A percentile compares a stretch with the other conserved stretches of the same genome.
Conservation (phyloP, 805 yeast species). For the Danielozyma ontarioensis region DNA sequence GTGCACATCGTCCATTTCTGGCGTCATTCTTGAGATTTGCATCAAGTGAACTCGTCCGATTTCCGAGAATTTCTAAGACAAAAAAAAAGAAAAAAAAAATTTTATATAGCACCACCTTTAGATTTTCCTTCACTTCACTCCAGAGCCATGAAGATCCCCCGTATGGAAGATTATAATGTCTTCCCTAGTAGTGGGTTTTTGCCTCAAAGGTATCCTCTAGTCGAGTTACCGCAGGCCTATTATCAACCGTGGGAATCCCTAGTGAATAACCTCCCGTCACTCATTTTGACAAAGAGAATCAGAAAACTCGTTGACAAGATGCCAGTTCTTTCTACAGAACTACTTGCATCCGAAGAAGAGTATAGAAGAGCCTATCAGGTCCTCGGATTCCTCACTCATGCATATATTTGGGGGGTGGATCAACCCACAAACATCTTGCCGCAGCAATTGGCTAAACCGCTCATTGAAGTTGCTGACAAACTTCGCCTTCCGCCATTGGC, state of each 20-base stretch:
- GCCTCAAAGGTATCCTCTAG: constrained; percentile 63
- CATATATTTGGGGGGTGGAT: constrained; percentile 82
- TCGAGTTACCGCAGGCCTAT: constrained; percentile 53
- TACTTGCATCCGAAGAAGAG: constrained; percentile 43
- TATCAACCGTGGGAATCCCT: constrained; percentile 75
- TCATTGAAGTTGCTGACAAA: constrained; percentile 49
- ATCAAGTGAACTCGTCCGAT: no score
- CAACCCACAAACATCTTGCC: constrained; percentile 63
- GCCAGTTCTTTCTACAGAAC: constrained; percentile 49
- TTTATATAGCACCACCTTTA: no score
- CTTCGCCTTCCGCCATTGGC: constrained; percentile 81
- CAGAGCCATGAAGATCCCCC: no score
- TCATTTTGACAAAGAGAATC: constrained; percentile 60
- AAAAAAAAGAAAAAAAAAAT: no score
- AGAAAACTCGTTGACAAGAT: constrained; percentile 60
- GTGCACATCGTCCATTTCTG: no score
- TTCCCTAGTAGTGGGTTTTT: constrained; percentile 73
- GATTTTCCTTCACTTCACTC: no score
- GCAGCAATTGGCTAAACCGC: constrained; percentile 62
- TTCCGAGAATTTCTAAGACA: no score
- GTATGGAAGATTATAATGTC: constrained; percentile 60
- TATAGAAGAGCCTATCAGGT: constrained; percentile 77
- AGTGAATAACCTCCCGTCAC: constrained; percentile 63
- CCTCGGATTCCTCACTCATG: constrained; percentile 77
- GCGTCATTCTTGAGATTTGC: no score